A percentile compares a stretch with the other conserved stretches of the same genome.
These are phyloP conservation scores for Blastobotrys indianensis DNA, from an alignment of 1,139 yeast species.

Conservation along the genomic window DNA sequence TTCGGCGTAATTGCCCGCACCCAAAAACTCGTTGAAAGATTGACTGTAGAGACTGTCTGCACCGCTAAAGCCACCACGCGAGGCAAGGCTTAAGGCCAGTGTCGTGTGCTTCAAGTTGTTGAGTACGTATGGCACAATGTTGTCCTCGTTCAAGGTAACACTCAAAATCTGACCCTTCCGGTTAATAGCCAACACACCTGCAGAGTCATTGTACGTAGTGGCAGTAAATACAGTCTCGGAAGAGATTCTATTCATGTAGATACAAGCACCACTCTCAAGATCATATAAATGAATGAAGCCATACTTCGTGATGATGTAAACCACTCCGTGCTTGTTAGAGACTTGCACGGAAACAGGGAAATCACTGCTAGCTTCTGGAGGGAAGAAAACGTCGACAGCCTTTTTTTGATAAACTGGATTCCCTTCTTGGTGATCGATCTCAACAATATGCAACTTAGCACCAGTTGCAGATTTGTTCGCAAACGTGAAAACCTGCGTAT, in stretches of 20 bases:
- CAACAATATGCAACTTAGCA: conserved; percentile 85
- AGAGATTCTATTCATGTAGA: conserved; percentile 94
- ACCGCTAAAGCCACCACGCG: conserved; percentile 96
- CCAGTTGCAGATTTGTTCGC: conserved; percentile 83
- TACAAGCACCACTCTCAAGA: conserved; percentile 83
- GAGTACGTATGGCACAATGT: conserved; percentile 84
- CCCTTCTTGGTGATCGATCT: conserved; percentile 86
- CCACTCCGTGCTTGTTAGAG: conserved; percentile 77
- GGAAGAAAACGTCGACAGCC: conserved; percentile 89
- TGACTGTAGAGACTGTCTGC: conserved; percentile 89
- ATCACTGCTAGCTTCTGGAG: conserved; percentile 93
- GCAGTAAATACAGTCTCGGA: conserved; percentile 96
- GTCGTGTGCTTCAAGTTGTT: conserved; percentile 81
- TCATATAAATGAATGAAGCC: conserved; percentile 97
- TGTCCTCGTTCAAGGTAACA: conserved; percentile 80
- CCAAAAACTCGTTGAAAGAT: conserved; percentile 81
- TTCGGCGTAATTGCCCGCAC: conserved; percentile 79
- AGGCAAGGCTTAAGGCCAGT: conserved; percentile 81
- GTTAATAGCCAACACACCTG: conserved; percentile 90
- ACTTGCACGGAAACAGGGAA: conserved; percentile 94
- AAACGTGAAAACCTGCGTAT: conserved; percentile 81
- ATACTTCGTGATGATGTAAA: conserved; percentile 86
- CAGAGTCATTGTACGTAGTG: conserved; percentile 55
- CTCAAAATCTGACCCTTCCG: conserved; percentile 93
- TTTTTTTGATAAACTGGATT: conserved; percentile 86